Percentiles rank a stretch among this genome's conserved stretches.
phyloP scores from a whole-genome alignment of 83 land plant species.

The Thuja plicata region DNA sequence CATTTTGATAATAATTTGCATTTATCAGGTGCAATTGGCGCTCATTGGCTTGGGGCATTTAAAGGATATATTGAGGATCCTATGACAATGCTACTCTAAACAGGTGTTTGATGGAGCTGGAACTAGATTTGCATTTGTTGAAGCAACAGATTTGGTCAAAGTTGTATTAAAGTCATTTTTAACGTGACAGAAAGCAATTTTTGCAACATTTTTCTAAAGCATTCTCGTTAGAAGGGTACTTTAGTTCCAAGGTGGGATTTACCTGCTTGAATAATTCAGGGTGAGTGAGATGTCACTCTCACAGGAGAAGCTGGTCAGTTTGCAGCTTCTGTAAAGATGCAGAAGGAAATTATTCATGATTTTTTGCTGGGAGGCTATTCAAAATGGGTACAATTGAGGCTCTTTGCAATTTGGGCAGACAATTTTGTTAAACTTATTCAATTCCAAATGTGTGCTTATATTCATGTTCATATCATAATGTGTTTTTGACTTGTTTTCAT shows the following conservation, averaged over 20 bases:
- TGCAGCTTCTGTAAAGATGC: not conserved
- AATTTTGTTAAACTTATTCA: not conserved
- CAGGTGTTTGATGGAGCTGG: conserved; percentile 18
- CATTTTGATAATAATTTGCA: not conserved
- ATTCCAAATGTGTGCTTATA: not conserved
- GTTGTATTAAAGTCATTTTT: not conserved
- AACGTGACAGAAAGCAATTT: not conserved
- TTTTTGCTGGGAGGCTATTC: conserved; percentile 7
- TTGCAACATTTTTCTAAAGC: not conserved
- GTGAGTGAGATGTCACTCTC: not conserved
- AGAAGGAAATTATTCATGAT: not conserved
- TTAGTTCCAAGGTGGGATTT: not conserved
- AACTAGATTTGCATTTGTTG: not conserved
- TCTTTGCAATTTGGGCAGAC: not conserved
- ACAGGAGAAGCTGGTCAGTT: not conserved
- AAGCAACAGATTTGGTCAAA: not conserved
- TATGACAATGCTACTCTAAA: conserved; percentile 78
- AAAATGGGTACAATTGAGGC: not conserved
- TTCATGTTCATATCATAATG: not conserved
- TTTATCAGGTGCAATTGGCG: conserved; percentile 93
- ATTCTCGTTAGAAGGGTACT: not conserved
- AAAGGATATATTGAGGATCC: conserved; percentile 98
- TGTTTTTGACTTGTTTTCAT: not conserved
- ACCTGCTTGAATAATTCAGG: not conserved
- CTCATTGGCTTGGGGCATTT: conserved; percentile 92